Percentiles rank a stretch among this genome's conserved stretches.
Evolutionary conservation across 306 rosid species (phyloP).

Genomic region (Quercus mongolica): DNA sequence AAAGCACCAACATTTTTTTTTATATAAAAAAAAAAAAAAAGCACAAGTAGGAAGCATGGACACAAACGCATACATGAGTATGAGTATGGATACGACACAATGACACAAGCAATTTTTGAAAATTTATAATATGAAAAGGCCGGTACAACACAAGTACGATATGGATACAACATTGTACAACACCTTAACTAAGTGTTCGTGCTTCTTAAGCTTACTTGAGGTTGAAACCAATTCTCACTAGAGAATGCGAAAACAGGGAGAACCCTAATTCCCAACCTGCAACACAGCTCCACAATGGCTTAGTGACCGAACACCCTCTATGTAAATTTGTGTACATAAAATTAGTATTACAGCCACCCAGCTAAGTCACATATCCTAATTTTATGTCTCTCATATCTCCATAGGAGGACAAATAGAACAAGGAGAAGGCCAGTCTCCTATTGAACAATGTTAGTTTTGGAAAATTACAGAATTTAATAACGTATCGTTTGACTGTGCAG

Average conservation of each 20-base stretch:
- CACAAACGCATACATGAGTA: background rate
- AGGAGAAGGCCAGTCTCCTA: background rate
- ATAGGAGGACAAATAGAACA: background rate
- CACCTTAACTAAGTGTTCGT: no score
- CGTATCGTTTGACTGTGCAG: slow-evolving; percentile 46
- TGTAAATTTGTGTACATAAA: background rate
- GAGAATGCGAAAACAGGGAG: slow-evolving; percentile 62
- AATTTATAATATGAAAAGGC: no score
- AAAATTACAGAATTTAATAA: background rate
- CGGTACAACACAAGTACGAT: accelerated
- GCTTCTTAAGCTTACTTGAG: slow-evolving; percentile 30
- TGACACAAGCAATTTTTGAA: no score
- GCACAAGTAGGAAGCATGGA: no score
- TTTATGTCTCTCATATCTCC: background rate
- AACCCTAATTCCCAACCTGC: slow-evolving; percentile 55
- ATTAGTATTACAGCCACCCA: background rate
- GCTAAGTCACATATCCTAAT: background rate
- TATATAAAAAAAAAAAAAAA: no score
- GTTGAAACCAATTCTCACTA: slow-evolving; percentile 60
- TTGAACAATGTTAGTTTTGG: background rate
- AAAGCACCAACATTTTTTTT: no score
- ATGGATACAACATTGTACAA: accelerated
- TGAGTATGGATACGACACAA: no score
- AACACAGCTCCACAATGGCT: slow-evolving; percentile 35
- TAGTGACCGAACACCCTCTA: slow-evolving; percentile 19